Evolutionary conservation across 148 eudicot genomes (phyloP).

Genomic region (Polygonum maritimum): DNA sequence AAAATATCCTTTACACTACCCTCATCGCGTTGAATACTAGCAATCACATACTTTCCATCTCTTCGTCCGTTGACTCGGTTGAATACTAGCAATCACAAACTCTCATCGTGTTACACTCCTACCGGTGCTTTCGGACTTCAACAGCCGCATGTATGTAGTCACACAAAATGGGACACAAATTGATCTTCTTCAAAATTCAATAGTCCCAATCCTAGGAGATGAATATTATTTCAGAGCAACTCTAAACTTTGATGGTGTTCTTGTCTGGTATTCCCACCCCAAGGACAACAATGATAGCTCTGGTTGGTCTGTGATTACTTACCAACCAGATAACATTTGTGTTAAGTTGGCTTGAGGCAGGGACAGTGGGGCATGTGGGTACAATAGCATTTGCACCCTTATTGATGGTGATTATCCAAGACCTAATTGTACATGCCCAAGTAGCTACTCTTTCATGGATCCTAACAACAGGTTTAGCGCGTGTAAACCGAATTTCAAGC

Average conservation of each 20-base stretch:
- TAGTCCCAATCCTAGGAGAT: neutral
- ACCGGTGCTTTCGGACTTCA: no score
- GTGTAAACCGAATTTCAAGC: neutral
- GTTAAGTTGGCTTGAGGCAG: neutral
- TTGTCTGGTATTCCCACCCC: neutral
- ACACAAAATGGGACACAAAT: slow-evolving; percentile 2
- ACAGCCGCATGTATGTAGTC: slow-evolving; percentile 12
- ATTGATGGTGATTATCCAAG: neutral
- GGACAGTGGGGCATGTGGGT: no score
- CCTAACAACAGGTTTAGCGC: slow-evolving; percentile 14
- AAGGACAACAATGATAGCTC: neutral
- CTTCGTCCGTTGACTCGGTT: no score
- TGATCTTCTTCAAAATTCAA: neutral
- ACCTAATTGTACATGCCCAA: slow-evolving; percentile 12
- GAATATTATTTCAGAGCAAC: slow-evolving; percentile 11
- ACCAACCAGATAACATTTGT: slow-evolving; percentile 19
- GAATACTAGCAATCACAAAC: no score
- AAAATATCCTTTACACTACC: no score
- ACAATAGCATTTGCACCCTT: slow-evolving; percentile 20
- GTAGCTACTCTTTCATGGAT: slow-evolving; percentile 11
- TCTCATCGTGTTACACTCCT: no score
- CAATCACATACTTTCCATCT: no score
- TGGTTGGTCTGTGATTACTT: slow-evolving; percentile 10
- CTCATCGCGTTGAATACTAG: no score
- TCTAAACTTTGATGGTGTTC: slow-evolving; percentile 22